Evolutionary conservation across 495 filamentous ascomycete genomes (phyloP).

Genomic region (Penicillium canariense): DNA sequence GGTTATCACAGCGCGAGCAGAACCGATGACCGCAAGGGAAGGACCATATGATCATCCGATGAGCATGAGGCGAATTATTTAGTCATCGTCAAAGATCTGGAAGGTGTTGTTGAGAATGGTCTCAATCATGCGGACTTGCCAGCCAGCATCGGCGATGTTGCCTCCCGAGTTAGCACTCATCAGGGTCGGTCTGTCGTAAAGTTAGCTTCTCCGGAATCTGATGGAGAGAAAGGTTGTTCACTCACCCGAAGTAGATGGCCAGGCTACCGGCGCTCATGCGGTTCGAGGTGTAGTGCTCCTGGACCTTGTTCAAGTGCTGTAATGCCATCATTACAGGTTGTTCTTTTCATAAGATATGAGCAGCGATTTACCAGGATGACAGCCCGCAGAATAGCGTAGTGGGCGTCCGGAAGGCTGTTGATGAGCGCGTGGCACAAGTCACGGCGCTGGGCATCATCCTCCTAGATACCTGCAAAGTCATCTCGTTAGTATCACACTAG

Average conservation of each 20-base stretch:
- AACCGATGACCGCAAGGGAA: not conserved
- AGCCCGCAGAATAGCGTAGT: slow-evolving; percentile 91
- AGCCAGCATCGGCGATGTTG: slow-evolving; percentile 84
- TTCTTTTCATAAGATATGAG: not conserved
- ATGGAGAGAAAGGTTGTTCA: not conserved
- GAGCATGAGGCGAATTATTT: slow-evolving; percentile 1
- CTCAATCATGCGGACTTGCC: slow-evolving; percentile 87
- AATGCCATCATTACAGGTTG: slow-evolving; percentile 9
- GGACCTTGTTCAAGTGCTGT: slow-evolving; percentile 79
- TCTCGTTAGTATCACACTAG: slow-evolving; percentile 6
- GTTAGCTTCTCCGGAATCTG: slow-evolving; percentile 13
- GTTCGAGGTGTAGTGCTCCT: slow-evolving; percentile 74
- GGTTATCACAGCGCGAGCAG: not conserved
- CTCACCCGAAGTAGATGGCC: slow-evolving; percentile 86
- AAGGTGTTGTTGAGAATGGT: slow-evolving; percentile 91
- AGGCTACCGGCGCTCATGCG: slow-evolving; percentile 92
- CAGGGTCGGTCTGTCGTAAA: slow-evolving; percentile 65
- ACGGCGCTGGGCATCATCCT: slow-evolving; percentile 80
- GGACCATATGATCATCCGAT: too few relatives aligned
- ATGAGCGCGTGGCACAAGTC: slow-evolving; percentile 92
- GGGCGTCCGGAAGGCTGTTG: slow-evolving; percentile 89
- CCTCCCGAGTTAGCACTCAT: slow-evolving; percentile 77
- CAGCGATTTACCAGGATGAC: slow-evolving; percentile 57
- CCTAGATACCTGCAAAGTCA: slow-evolving; percentile 56
- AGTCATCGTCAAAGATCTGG: slow-evolving; percentile 95